Percentiles rank a stretch among this genome's conserved stretches.
phyloP scores from a whole-genome alignment of 2,329 filamentous ascomycete genomes.

The Ampelomyces quisqualis region DNA sequence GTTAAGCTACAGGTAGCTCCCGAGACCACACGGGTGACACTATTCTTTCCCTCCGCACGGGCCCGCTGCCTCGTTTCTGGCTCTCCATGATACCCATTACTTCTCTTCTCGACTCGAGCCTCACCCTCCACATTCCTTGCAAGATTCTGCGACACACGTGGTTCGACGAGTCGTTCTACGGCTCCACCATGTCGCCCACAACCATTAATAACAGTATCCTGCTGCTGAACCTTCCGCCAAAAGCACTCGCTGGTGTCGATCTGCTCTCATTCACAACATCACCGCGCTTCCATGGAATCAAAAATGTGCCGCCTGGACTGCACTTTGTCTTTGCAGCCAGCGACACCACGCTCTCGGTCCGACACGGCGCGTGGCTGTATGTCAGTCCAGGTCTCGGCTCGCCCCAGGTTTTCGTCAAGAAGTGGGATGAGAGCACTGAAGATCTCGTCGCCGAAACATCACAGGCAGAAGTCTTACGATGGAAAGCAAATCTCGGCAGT shows the following conservation, averaged over 20 bases:
- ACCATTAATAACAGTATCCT: slow-evolving; percentile 42
- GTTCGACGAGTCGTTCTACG: slow-evolving; percentile 39
- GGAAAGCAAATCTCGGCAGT: slow-evolving; percentile 57
- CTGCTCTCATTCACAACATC: slow-evolving; percentile 64
- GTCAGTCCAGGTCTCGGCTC: slow-evolving; percentile 46
- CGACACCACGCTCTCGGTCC: slow-evolving; percentile 59
- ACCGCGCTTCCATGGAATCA: slow-evolving; percentile 62
- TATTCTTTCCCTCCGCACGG: slow-evolving; percentile 9
- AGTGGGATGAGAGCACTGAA: slow-evolving; percentile 55
- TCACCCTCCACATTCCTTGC: slow-evolving; percentile 19
- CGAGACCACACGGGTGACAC: too few relatives aligned
- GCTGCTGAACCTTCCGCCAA: slow-evolving; percentile 48
- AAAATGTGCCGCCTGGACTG: slow-evolving; percentile 58
- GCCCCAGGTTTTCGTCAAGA: slow-evolving; percentile 55
- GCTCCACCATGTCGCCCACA: slow-evolving; percentile 39
- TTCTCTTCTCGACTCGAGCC: slow-evolving; percentile 15
- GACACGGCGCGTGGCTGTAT: slow-evolving; percentile 64
- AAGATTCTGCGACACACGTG: slow-evolving; percentile 40
- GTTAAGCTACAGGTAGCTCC: neutral
- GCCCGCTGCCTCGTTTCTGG: slow-evolving; percentile 15
- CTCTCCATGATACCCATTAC: slow-evolving; percentile 20
- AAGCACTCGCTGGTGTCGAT: slow-evolving; percentile 56
- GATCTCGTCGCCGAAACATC: slow-evolving; percentile 48
- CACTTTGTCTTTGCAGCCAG: slow-evolving; percentile 64
- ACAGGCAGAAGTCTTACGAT: slow-evolving; percentile 48